These are phyloP conservation scores for Debaryomyces nepalensis DNA, from an alignment of 1,139 yeast species.

Conservation along the genomic window DNA sequence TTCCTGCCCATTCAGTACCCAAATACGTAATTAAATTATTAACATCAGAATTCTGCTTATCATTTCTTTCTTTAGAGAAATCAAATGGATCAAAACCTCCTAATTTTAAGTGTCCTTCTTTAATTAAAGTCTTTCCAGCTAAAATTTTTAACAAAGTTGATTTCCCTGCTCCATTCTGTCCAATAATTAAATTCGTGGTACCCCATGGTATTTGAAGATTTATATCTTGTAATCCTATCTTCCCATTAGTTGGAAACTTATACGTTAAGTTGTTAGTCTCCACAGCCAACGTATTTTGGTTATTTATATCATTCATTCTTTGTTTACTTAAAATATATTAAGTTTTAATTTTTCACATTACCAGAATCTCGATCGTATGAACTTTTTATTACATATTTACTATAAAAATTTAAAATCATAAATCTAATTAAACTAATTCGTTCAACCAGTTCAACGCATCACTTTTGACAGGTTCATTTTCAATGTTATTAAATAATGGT, in stretches of 20 bases:
- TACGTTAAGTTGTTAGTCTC: constrained; percentile 71
- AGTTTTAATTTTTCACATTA: too few relatives aligned
- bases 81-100: constrained; percentile 89
- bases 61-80: constrained; percentile 52
- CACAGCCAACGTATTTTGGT: constrained; percentile 50
- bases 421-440: constrained; percentile 21
- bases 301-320: constrained; percentile 3
- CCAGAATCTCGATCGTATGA: too few relatives aligned
- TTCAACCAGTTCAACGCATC: constrained; percentile 40
- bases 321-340: too few relatives aligned
- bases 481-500: constrained; percentile 26
- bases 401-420: background rate
- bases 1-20: constrained; percentile 98
- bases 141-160: constrained; percentile 81
- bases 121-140: constrained; percentile 90
- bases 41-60: constrained; percentile 48
- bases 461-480: constrained; percentile 31
- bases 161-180: constrained; percentile 98
- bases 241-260: constrained; percentile 63
- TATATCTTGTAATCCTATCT: constrained; percentile 71
- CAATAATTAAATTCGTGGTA: constrained; percentile 76
- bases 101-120: constrained; percentile 66
- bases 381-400: background rate
- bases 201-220: constrained; percentile 66
- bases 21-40: constrained; percentile 66